Evolutionary conservation across 2,329 filamentous ascomycete genomes (phyloP).

Genomic region (Boeremia exigua): DNA sequence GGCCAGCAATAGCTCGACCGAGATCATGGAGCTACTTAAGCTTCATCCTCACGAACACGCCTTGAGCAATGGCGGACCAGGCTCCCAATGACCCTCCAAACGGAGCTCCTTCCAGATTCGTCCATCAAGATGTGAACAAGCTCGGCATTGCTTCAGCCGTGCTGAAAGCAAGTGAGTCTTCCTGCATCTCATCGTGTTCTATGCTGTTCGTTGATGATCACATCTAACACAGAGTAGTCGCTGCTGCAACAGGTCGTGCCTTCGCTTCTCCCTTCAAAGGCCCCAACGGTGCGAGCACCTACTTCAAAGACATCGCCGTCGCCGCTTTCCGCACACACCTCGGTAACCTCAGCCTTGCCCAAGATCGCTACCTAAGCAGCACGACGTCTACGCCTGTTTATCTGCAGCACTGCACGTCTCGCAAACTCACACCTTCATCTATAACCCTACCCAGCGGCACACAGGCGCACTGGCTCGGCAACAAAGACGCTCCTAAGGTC

Average conservation of each 20-base stretch:
- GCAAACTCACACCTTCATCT: constrained; percentile 47
- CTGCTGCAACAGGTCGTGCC: constrained; percentile 42
- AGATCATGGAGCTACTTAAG: neutral
- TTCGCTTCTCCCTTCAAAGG: constrained; percentile 48
- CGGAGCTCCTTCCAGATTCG: constrained; percentile 6
- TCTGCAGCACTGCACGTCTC: constrained; percentile 42
- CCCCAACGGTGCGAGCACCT: constrained; percentile 41
- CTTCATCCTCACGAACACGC: too few relatives aligned
- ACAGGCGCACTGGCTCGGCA: constrained; percentile 57
- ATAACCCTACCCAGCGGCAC: constrained; percentile 50
- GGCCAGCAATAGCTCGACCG: neutral
- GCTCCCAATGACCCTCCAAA: neutral
- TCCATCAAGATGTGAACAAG: constrained; percentile 36
- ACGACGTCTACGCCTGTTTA: constrained; percentile 39
- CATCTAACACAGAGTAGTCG: constrained; percentile 23
- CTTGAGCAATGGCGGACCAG: too few relatives aligned
- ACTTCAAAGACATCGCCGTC: constrained; percentile 46
- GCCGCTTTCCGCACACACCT: constrained; percentile 41
- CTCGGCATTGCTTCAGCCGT: constrained; percentile 41
- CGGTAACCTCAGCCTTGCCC: constrained; percentile 35
- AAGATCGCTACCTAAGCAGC: constrained; percentile 43
- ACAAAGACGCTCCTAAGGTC: constrained; percentile 45
- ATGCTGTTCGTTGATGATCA: too few relatives aligned
- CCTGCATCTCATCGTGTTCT: neutral
- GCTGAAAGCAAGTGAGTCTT: constrained; percentile 38